Conservation (phyloP, 2,329 filamentous ascomycete species). For the Tolypocladium tropicale region DNA sequence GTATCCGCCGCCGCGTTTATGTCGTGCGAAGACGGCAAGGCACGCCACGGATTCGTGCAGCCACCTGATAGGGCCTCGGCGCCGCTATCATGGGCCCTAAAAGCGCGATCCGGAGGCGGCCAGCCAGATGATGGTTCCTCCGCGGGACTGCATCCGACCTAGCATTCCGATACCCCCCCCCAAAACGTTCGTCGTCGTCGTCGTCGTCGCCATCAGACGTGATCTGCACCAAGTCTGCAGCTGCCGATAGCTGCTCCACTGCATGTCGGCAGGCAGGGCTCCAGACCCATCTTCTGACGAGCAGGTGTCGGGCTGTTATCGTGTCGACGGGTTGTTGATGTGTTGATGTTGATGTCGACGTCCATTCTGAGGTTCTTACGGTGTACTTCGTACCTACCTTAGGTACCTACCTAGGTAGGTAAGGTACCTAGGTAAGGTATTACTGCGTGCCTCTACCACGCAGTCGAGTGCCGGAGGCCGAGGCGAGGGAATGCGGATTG, state of each 20-base stretch:
- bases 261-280: neutral
- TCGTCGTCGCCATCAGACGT: neutral
- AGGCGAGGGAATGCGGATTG: neutral
- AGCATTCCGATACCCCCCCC: too few species aligned
- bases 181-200: too few species aligned
- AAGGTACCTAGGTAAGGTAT: too few species aligned
- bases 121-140: neutral
- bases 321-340: neutral
- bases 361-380: too few species aligned
- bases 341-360: too few species aligned
- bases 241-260: neutral
- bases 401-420: too few species aligned
- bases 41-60: neutral
- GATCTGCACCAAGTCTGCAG: neutral
- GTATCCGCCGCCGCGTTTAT: neutral
- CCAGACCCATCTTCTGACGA: neutral
- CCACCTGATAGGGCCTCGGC: neutral
- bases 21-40: neutral
- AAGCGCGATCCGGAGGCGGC: neutral
- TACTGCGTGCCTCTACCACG: neutral
- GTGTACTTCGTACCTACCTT: neutral
- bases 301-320: neutral
- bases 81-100: neutral
- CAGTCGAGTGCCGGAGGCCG: neutral
- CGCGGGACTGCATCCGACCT: neutral